Evolutionary conservation across 352 stramenopile genomes (phyloP).

Genomic region (Phytopythium cucurbitacearum): DNA sequence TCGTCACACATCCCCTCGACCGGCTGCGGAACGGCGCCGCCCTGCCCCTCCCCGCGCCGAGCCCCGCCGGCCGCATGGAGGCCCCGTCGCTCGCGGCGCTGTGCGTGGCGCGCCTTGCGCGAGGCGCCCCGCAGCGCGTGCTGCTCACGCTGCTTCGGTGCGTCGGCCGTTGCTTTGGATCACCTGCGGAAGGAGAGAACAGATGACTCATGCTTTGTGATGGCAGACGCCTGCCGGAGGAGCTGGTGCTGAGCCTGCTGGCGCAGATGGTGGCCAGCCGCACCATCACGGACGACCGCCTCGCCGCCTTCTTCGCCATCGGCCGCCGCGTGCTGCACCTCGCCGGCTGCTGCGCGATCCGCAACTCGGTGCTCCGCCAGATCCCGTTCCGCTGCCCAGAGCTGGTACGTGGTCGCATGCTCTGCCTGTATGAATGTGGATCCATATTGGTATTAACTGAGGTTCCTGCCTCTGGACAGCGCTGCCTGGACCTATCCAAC

Average conservation of each 20-base stretch:
- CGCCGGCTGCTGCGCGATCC: slow-evolving; percentile 66
- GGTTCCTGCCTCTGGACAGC: slow-evolving; percentile 20
- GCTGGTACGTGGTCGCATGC: slow-evolving; percentile 34
- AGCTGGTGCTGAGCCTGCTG: slow-evolving; percentile 74
- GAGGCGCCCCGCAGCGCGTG: slow-evolving; percentile 45
- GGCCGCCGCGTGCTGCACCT: slow-evolving; percentile 70
- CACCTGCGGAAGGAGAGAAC: background rate
- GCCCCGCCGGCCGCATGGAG: slow-evolving; percentile 5
- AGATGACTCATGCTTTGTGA: slow-evolving; percentile 4
- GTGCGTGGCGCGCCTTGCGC: slow-evolving; percentile 55
- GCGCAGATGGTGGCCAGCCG: slow-evolving; percentile 66
- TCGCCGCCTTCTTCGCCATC: slow-evolving; percentile 80
- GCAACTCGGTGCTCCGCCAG: slow-evolving; percentile 84
- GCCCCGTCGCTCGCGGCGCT: slow-evolving; percentile 53
- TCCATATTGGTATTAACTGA: background rate
- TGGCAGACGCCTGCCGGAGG: slow-evolving; percentile 65
- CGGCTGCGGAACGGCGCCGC: slow-evolving; percentile 7
- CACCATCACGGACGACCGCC: slow-evolving; percentile 77
- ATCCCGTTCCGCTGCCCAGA: slow-evolving; percentile 82
- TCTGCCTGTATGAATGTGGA: background rate
- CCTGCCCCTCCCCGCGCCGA: slow-evolving; percentile 11
- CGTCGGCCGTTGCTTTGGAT: slow-evolving; percentile 2
- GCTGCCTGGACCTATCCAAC: slow-evolving; percentile 79
- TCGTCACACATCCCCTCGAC: slow-evolving; percentile 7
- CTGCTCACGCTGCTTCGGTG: slow-evolving; percentile 60